These are phyloP conservation scores for Posidonia australis DNA, from an alignment of 106 monocot species.

Conservation along the genomic window DNA sequence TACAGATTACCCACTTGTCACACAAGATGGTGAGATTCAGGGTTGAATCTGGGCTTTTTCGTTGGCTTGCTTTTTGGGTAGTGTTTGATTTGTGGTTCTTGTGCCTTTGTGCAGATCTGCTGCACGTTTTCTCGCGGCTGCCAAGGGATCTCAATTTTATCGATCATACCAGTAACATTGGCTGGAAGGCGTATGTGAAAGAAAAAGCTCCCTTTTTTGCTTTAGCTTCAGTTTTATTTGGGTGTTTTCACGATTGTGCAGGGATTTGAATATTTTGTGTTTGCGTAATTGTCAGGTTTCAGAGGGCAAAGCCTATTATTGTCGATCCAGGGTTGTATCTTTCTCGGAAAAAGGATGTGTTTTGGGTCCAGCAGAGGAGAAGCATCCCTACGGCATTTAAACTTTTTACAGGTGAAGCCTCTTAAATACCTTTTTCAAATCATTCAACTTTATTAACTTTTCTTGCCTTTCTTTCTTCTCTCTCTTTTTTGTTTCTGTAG, in stretches of 20 bases:
- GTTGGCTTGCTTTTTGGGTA: not conserved
- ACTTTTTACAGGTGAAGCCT: constrained; percentile 57
- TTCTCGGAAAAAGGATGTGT: constrained; percentile 53
- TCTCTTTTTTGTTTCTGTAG: too few species aligned
- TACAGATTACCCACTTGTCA: constrained; percentile 81
- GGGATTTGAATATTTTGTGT: not conserved
- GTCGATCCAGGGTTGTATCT: constrained; percentile 79
- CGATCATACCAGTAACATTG: constrained; percentile 86
- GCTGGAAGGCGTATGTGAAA: constrained; percentile 78
- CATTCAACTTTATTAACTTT: too few species aligned
- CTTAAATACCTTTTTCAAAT: too few species aligned
- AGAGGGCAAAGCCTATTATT: constrained; percentile 72
- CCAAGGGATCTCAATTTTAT: constrained; percentile 85
- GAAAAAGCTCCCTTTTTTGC: not conserved
- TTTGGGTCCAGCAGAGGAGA: constrained; percentile 61
- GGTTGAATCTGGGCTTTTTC: not conserved
- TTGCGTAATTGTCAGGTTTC: constrained; percentile 23
- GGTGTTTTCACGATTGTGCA: not conserved
- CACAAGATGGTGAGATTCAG: constrained; percentile 53
- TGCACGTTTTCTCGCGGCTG: constrained; percentile 51
- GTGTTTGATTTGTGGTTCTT: not conserved
- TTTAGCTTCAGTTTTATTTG: not conserved
- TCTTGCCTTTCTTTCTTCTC: too few species aligned
- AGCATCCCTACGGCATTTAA: constrained; percentile 82
- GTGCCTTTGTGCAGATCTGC: constrained; percentile 37